Evolutionary conservation across 2,329 filamentous ascomycete genomes (phyloP).

Genomic region (Ilyonectria mors-panacis): DNA sequence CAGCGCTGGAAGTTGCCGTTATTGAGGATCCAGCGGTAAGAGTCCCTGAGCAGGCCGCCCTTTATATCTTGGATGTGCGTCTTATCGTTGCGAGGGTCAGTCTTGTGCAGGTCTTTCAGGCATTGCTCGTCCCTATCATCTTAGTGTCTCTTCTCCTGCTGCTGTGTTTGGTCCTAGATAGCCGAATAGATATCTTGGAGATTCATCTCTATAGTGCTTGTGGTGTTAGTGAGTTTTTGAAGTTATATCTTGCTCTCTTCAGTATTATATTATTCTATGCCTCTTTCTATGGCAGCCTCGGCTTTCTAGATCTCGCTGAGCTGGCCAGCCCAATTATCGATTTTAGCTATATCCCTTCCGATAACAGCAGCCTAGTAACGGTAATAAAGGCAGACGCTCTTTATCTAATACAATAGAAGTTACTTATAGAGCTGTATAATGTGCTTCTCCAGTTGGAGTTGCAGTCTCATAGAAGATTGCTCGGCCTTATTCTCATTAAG

Average conservation of each 20-base stretch:
- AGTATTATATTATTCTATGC: conserved; percentile 32
- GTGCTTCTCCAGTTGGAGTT: conserved; percentile 43
- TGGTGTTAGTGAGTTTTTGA: background rate
- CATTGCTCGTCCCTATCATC: conserved; percentile 24
- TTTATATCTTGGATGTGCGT: background rate
- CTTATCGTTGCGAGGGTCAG: background rate
- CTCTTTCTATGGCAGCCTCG: conserved; percentile 30
- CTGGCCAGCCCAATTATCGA: conserved; percentile 54
- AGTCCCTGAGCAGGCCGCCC: background rate
- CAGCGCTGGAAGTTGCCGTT: background rate
- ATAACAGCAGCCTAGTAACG: conserved; percentile 48
- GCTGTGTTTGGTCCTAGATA: conserved; percentile 24
- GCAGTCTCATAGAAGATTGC: conserved; percentile 32
- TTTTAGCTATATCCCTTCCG: conserved; percentile 48
- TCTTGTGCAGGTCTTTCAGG: background rate
- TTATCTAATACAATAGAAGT: conserved; percentile 59
- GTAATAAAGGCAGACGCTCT: conserved; percentile 56
- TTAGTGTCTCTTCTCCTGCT: conserved; percentile 21
- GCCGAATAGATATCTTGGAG: conserved; percentile 25
- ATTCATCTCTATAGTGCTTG: conserved; percentile 3
- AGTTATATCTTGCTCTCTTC: conserved; percentile 25
- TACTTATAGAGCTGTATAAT: conserved; percentile 56
- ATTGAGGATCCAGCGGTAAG: background rate
- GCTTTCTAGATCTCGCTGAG: conserved; percentile 46
- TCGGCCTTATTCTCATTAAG: conserved; percentile 40